A percentile compares a stretch with the other conserved stretches of the same genome.
These are phyloP conservation scores for Phyllachora maydis DNA, from an alignment of 2,329 filamentous ascomycete genomes.

Conservation along the genomic window DNA sequence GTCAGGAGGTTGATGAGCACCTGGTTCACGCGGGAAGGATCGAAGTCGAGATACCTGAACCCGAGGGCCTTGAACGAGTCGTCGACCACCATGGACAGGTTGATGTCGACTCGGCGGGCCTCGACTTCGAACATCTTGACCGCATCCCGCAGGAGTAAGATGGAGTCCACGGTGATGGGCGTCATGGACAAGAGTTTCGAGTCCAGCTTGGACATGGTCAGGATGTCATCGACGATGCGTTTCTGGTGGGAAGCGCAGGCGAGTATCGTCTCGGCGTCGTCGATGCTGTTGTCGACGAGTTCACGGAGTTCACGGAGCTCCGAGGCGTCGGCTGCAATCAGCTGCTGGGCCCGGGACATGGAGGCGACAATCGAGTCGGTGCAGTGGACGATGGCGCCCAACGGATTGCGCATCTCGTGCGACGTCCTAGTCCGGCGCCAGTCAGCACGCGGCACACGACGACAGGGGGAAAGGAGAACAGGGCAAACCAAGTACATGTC, in stretches of 20 bases:
- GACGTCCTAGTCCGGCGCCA: no score
- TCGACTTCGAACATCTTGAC: constrained; percentile 67
- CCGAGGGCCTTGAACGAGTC: constrained; percentile 33
- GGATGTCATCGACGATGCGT: constrained; percentile 54
- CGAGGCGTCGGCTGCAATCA: constrained; percentile 9
- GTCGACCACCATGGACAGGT: constrained; percentile 42
- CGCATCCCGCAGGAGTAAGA: constrained; percentile 43
- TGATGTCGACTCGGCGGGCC: constrained; percentile 46
- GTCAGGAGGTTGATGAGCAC: constrained; percentile 65
- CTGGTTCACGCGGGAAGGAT: constrained; percentile 56
- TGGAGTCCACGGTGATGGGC: constrained; percentile 46
- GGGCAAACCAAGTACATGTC: no score
- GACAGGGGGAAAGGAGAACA: no score
- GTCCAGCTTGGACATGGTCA: constrained; percentile 58
- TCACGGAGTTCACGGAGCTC: constrained; percentile 13
- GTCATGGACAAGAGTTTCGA: constrained; percentile 54
- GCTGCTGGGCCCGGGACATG: constrained; percentile 20
- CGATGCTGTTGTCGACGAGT: constrained; percentile 39
- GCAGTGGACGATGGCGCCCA: constrained; percentile 54
- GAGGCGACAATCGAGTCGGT: constrained; percentile 46
- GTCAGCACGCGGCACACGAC: no score
- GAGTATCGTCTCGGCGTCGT: constrained; percentile 58
- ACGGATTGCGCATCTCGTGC: constrained; percentile 54
- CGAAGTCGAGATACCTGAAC: constrained; percentile 46
- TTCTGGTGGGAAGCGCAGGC: constrained; percentile 67